Conservation (phyloP, 805 yeast genomes). For the Wickerhamomyces subpelliculosus region DNA sequence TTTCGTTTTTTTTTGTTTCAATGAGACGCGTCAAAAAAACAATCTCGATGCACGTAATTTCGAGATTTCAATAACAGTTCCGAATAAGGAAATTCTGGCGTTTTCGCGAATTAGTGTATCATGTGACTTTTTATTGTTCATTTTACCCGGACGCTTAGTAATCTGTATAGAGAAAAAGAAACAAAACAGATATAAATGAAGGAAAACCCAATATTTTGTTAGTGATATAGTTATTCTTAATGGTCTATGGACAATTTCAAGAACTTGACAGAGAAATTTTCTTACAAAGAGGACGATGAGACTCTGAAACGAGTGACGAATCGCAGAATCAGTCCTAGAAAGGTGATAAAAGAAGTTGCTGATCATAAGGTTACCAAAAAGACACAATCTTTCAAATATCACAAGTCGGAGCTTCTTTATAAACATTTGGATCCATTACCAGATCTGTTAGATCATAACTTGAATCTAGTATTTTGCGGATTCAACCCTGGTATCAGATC, state of each 20-base stretch:
- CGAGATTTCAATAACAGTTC: neutral
- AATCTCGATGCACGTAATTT: neutral
- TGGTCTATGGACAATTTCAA: neutral
- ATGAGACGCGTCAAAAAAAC: neutral
- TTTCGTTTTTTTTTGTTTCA: neutral
- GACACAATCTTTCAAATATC: slow-evolving; percentile 5
- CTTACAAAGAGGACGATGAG: neutral
- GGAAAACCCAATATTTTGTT: neutral
- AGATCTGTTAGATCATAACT: slow-evolving; percentile 12
- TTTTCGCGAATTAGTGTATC: neutral
- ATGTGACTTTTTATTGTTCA: neutral
- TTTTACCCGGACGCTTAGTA: no score
- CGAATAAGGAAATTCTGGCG: neutral
- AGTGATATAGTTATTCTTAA: neutral
- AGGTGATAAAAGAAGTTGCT: no score
- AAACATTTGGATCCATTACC: slow-evolving; percentile 18
- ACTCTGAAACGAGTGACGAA: neutral
- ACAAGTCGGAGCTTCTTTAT: slow-evolving; percentile 6
- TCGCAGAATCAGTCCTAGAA: neutral
- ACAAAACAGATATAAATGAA: no score
- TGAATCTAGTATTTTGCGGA: slow-evolving; percentile 54
- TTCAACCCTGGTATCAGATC: slow-evolving; percentile 68
- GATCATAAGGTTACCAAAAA: neutral
- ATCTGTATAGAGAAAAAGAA: no score
- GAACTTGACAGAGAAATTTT: neutral